Conservation (phyloP, 2,329 filamentous ascomycete genomes). For the Paraphoma sp. region DNA sequence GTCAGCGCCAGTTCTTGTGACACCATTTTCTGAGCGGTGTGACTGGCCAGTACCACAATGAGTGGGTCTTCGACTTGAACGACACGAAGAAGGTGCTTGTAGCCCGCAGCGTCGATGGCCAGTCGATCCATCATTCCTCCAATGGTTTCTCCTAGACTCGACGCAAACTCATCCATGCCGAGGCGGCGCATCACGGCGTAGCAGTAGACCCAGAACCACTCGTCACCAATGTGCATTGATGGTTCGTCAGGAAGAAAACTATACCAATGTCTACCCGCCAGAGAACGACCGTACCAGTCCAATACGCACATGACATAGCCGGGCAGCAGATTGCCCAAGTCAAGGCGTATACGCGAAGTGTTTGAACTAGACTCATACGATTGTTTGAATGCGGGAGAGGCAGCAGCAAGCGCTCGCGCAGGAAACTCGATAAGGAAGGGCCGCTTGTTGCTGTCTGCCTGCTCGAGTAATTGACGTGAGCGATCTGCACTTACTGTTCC, state of each 20-base stretch:
- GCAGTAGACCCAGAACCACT: constrained; percentile 12
- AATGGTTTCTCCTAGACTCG: constrained; percentile 3
- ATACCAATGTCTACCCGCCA: neutral
- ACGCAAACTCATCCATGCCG: constrained; percentile 8
- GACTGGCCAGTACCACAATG: neutral
- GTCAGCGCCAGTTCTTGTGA: neutral
- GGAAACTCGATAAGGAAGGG: constrained; percentile 10
- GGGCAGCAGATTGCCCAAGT: constrained; percentile 6
- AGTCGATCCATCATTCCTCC: neutral
- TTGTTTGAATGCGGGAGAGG: constrained; percentile 2
- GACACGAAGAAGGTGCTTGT: neutral
- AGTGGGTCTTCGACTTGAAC: neutral
- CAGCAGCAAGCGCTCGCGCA: constrained; percentile 2
- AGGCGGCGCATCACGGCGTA: constrained; percentile 11
- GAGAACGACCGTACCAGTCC: constrained; percentile 6
- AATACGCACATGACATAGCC: constrained; percentile 11
- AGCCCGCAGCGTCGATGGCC: neutral
- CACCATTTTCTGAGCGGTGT: neutral
- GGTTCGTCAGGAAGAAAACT: constrained; percentile 4
- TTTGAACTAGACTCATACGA: neutral
- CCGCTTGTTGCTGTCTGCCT: neutral
- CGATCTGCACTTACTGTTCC: constrained; percentile 6
- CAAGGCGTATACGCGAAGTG: neutral
- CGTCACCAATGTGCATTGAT: constrained; percentile 8
- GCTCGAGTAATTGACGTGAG: constrained; percentile 8